phyloP scores from a whole-genome alignment of 2,329 filamentous ascomycete genomes.

The Diaporthe caulivora region DNA sequence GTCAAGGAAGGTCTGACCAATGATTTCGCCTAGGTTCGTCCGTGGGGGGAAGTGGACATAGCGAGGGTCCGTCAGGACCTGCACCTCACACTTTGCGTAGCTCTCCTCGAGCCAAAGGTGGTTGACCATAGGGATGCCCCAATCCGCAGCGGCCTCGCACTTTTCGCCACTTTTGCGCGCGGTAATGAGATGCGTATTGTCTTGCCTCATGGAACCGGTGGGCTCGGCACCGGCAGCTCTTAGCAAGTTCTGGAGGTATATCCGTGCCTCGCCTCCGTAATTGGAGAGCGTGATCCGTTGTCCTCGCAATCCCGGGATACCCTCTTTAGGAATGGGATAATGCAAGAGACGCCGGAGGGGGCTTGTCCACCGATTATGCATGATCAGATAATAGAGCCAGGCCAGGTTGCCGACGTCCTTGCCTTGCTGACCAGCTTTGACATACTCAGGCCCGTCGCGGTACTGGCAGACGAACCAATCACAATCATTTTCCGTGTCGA shows the following conservation, averaged over 20 bases:
- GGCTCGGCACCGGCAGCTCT: conserved; percentile 86
- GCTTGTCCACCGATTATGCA: conserved; percentile 88
- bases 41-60: conserved; percentile 90
- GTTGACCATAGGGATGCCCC: conserved; percentile 91
- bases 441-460: conserved; percentile 83
- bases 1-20: conserved; percentile 89
- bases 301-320: conserved; percentile 82
- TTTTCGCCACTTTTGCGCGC: conserved; percentile 93
- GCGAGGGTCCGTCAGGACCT: conserved; percentile 77
- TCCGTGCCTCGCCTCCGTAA: conserved; percentile 92
- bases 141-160: conserved; percentile 90
- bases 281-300: conserved; percentile 92
- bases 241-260: conserved; percentile 94
- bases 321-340: conserved; percentile 84
- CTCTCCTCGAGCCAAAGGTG: conserved; percentile 98
- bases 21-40: conserved; percentile 93
- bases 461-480: conserved; percentile 91
- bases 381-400: conserved; percentile 94
- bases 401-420: conserved; percentile 93
- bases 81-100: conserved; percentile 87
- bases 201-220: conserved; percentile 93
- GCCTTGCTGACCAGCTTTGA: conserved; percentile 78
- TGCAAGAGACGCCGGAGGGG: conserved; percentile 87
- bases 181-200: conserved; percentile 96
- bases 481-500: conserved; percentile 74